Evolutionary conservation across 108 stramenopile genomes (phyloP).

Genomic region (Cyclotella cryptica): DNA sequence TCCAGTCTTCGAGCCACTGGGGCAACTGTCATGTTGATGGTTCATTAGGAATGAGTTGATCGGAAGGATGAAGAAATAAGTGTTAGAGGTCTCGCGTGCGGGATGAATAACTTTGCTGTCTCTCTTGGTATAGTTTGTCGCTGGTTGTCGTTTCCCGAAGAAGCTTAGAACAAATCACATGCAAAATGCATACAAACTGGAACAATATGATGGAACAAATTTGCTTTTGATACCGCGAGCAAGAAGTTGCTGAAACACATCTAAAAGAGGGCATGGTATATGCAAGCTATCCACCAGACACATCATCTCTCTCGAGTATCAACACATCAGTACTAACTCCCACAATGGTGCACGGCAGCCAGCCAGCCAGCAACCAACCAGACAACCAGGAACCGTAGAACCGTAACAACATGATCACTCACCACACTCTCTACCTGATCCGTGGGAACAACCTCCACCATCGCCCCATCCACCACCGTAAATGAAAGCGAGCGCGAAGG

Average conservation of each 20-base stretch:
- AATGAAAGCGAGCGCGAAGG: conserved; percentile 2
- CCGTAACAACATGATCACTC: neutral
- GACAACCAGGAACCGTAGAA: neutral
- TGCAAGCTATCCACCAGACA: too few species aligned
- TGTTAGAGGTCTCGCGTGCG: neutral
- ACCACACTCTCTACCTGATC: conserved; percentile 13
- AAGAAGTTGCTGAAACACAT: too few species aligned
- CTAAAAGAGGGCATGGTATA: too few species aligned
- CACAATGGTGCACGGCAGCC: too few species aligned
- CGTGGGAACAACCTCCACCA: conserved; percentile 47
- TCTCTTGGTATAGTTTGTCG: too few species aligned
- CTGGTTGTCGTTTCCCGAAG: neutral
- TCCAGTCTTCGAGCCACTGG: conserved; percentile 36
- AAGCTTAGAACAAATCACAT: too few species aligned
- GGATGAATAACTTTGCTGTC: neutral
- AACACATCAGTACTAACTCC: too few species aligned
- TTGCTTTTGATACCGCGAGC: too few species aligned
- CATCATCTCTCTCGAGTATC: too few species aligned
- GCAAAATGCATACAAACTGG: too few species aligned
- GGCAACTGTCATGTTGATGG: conserved; percentile 19
- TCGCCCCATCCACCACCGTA: conserved; percentile 23
- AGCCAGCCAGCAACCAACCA: neutral
- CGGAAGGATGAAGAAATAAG: neutral
- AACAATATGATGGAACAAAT: too few species aligned
- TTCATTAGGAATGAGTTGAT: neutral